A percentile compares a stretch with the other conserved stretches of the same genome.
These are phyloP conservation scores for Hypoxylon sp. DNA, from an alignment of 2,329 filamentous ascomycete genomes.

Conservation along the genomic window DNA sequence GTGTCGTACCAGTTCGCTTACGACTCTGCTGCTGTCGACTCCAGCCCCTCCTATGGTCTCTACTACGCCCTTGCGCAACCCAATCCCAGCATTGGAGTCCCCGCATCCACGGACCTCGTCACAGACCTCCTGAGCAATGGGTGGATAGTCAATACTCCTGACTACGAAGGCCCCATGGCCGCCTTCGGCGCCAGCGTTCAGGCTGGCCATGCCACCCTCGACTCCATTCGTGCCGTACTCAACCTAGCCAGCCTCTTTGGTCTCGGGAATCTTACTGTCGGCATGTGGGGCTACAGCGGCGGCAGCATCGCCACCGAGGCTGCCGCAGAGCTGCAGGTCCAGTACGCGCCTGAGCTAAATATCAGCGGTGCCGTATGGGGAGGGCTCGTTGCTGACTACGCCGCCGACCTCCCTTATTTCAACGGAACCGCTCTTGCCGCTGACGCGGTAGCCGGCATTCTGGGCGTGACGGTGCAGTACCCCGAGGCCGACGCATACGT, in stretches of 20 bases:
- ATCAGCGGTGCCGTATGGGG: constrained; percentile 36
- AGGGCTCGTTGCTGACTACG: constrained; percentile 54
- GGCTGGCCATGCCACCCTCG: constrained; percentile 39
- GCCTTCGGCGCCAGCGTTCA: constrained; percentile 33
- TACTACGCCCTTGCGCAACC: constrained; percentile 20
- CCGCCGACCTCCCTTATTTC: constrained; percentile 47
- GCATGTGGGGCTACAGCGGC: constrained; percentile 68
- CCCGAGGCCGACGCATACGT: constrained; percentile 47
- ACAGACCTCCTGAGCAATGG: constrained; percentile 56
- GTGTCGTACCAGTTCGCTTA: constrained; percentile 57
- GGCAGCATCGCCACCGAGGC: constrained; percentile 65
- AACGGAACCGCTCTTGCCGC: constrained; percentile 50
- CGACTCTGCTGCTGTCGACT: constrained; percentile 54
- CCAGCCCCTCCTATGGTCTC: constrained; percentile 53
- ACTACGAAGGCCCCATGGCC: constrained; percentile 59
- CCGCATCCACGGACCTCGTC: constrained; percentile 44
- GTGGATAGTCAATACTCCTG: constrained; percentile 62
- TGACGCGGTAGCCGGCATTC: constrained; percentile 49
- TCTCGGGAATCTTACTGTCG: constrained; percentile 48
- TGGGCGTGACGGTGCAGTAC: constrained; percentile 49
- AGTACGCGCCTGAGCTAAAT: constrained; percentile 65
- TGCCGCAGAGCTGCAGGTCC: constrained; percentile 64
- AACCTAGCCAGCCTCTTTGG: constrained; percentile 13
- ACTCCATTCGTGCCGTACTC: constrained; percentile 36
- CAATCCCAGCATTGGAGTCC: constrained; percentile 26